These are phyloP conservation scores for Fomitiporia mediterranea DNA, from an alignment of 1,284 basidiomycete species.

Conservation along the genomic window DNA sequence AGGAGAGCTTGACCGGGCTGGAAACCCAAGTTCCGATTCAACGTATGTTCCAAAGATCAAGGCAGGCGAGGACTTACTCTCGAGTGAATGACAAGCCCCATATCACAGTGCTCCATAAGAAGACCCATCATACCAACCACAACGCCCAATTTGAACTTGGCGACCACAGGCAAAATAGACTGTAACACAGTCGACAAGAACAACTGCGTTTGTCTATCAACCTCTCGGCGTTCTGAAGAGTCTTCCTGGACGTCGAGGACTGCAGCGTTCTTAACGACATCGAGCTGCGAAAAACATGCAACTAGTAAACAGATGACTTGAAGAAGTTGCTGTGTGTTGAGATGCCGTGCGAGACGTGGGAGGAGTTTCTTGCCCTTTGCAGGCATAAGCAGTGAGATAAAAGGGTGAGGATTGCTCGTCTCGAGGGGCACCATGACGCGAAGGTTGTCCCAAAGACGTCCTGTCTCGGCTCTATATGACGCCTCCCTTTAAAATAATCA, in stretches of 20 bases:
- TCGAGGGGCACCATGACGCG: constrained; percentile 89
- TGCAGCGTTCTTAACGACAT: constrained; percentile 77
- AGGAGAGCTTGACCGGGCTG: constrained; percentile 91
- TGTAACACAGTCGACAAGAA: constrained; percentile 87
- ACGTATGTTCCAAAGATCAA: constrained; percentile 15
- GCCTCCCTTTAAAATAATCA: constrained; percentile 41
- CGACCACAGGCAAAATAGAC: constrained; percentile 79
- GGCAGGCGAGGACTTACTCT: constrained; percentile 50
- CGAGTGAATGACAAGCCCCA: constrained; percentile 66
- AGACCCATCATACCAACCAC: constrained; percentile 86
- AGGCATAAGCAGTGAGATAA: constrained; percentile 86
- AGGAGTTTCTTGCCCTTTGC: constrained; percentile 93
- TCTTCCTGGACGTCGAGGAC: constrained; percentile 68
- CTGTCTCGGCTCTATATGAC: constrained; percentile 59
- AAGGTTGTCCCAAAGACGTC: constrained; percentile 77
- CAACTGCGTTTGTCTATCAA: constrained; percentile 84
- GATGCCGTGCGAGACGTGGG: constrained; percentile 84
- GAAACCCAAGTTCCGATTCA: too few species aligned
- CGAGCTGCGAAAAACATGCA: constrained; percentile 90
- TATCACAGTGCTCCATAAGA: constrained; percentile 78
- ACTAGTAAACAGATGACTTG: constrained; percentile 89
- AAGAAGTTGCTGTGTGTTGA: constrained; percentile 76
- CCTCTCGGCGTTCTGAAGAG: constrained; percentile 60
- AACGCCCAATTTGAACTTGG: constrained; percentile 72
- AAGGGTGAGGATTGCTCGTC: constrained; percentile 92